phyloP scores from a whole-genome alignment of 441 rosid genomes.

The Eruca vesicaria region DNA sequence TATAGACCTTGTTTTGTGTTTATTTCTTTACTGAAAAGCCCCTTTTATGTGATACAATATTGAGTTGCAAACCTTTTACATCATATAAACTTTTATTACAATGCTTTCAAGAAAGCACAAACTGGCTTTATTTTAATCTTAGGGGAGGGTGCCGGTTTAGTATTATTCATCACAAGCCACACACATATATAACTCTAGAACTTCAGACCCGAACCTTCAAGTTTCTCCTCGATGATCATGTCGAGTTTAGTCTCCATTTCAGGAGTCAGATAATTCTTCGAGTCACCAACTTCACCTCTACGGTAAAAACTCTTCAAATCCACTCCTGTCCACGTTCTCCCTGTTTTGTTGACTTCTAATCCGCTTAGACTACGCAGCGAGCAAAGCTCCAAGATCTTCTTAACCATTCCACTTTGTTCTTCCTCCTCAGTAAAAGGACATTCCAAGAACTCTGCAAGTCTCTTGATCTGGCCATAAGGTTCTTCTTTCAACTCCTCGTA shows the following conservation, averaged over 20 bases:
- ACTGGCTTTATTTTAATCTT: not conserved
- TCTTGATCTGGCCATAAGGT: not conserved
- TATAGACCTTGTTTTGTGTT: too few species aligned
- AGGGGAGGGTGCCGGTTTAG: not conserved
- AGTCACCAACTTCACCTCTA: not conserved
- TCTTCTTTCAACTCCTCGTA: not conserved
- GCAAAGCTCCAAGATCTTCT: not conserved
- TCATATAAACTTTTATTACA: too few species aligned
- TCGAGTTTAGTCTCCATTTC: not conserved
- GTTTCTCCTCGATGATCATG: not conserved
- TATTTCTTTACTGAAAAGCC: too few species aligned
- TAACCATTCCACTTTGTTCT: not conserved
- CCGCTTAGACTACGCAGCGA: not conserved
- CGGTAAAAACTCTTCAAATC: not conserved
- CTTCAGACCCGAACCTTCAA: not conserved
- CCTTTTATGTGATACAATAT: too few species aligned
- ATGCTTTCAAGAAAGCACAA: not conserved
- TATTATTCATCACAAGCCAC: not conserved
- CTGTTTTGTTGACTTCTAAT: not conserved
- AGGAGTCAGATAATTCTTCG: not conserved
- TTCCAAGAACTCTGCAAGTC: not conserved
- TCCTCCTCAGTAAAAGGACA: not conserved
- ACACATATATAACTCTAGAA: not conserved
- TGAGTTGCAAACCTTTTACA: too few species aligned
- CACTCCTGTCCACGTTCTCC: not conserved